phyloP scores from a whole-genome alignment of 2,329 filamentous ascomycete species.

The Neofusicoccum cordaticola region DNA sequence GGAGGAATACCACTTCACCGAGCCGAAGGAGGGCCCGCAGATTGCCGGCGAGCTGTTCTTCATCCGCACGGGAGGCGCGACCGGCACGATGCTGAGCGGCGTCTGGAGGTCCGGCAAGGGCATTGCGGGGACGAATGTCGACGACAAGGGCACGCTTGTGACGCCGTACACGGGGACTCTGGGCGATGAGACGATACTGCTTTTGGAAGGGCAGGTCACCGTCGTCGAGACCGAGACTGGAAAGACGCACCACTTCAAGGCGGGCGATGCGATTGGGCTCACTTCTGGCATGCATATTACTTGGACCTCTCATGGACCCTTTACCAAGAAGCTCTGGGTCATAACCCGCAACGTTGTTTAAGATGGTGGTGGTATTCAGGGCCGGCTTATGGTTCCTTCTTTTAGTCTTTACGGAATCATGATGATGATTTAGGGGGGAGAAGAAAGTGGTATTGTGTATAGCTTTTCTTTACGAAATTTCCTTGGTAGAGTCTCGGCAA shows the following conservation, averaged over 20 bases:
- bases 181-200: conserved; percentile 18
- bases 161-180: conserved; percentile 16
- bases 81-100: conserved; percentile 2
- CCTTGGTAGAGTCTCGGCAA: no score
- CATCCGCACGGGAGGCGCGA: background rate
- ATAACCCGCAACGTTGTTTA: conserved; percentile 1
- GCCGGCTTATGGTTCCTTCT: no score
- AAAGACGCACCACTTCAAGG: conserved; percentile 3
- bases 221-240: conserved; percentile 7
- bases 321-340: conserved; percentile 14
- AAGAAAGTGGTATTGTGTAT: no score
- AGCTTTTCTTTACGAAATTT: no score
- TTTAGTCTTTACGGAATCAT: no score
- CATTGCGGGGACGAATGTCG: conserved; percentile 10
- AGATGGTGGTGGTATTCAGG: background rate
- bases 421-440: no score
- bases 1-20: conserved; percentile 7
- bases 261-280: background rate
- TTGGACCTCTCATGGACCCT: background rate
- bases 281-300: conserved; percentile 12
- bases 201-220: background rate
- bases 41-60: conserved; percentile 7
- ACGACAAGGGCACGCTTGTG: conserved; percentile 6
- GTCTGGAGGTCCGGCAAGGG: conserved; percentile 17
- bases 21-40: conserved; percentile 3